phyloP scores from a whole-genome alignment of 2,329 filamentous ascomycete genomes.

The Fusarium pininemorale region DNA sequence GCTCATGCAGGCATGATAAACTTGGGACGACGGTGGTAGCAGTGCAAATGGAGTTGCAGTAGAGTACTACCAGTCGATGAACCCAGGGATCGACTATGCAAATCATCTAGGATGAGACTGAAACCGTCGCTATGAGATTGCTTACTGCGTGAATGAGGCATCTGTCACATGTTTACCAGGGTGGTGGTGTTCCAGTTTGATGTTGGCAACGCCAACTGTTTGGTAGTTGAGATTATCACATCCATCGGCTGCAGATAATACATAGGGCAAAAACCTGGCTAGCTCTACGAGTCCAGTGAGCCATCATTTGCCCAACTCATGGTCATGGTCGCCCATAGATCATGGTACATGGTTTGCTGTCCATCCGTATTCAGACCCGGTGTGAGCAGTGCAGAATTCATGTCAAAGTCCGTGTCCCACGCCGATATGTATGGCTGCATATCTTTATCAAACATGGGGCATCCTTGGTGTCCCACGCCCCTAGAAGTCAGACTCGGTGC shows the following conservation, averaged over 20 bases:
- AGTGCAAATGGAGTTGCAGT: background rate
- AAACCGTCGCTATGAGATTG: background rate
- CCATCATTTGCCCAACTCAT: slow-evolving; percentile 52
- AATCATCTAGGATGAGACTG: background rate
- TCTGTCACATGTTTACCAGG: slow-evolving; percentile 10
- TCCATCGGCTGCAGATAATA: background rate
- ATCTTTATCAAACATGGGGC: slow-evolving; percentile 63
- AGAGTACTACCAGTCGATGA: background rate
- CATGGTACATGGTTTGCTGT: slow-evolving; percentile 49
- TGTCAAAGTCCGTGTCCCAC: slow-evolving; percentile 54
- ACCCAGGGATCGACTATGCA: background rate
- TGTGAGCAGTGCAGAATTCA: slow-evolving; percentile 13
- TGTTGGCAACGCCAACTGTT: background rate
- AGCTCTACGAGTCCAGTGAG: background rate
- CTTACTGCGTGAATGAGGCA: background rate
- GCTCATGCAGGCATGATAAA: slow-evolving; percentile 7
- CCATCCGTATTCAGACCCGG: slow-evolving; percentile 9
- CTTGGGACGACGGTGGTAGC: background rate
- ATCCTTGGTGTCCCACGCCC: slow-evolving; percentile 43
- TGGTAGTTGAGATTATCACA: background rate
- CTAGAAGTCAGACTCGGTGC: background rate
- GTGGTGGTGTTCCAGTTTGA: background rate
- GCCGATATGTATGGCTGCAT: slow-evolving; percentile 56
- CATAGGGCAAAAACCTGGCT: background rate
- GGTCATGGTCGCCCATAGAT: slow-evolving; percentile 61